Percentiles rank a stretch among this genome's conserved stretches.
Evolutionary conservation across 306 rosid species (phyloP).

Genomic region (Quercus gilva): DNA sequence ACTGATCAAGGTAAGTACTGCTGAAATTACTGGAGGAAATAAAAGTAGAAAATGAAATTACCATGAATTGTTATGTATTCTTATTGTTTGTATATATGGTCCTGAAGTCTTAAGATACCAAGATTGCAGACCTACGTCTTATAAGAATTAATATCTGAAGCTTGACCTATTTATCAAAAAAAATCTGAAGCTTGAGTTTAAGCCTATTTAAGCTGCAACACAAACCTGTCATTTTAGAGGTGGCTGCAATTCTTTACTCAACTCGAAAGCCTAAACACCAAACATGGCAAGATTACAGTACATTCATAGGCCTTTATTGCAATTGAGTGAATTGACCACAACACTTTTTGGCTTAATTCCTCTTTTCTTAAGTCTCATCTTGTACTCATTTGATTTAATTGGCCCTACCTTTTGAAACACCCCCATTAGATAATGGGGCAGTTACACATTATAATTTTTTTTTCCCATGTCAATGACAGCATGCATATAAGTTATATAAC

Average conservation of each 20-base stretch:
- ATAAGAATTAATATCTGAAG: neutral
- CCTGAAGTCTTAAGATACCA: neutral
- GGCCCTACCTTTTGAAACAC: neutral
- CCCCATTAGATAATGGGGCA: too few relatives aligned
- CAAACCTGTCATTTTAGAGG: neutral
- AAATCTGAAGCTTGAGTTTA: neutral
- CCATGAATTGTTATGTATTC: neutral
- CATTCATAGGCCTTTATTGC: neutral
- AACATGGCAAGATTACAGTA: too few relatives aligned
- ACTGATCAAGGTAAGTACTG: constrained; percentile 79
- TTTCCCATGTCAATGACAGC: too few relatives aligned
- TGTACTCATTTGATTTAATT: neutral
- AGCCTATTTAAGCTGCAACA: neutral
- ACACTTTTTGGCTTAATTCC: neutral
- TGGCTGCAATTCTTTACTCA: neutral
- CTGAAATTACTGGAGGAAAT: constrained; percentile 1
- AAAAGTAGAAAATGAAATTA: neutral
- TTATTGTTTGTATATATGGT: neutral
- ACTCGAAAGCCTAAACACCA: neutral
- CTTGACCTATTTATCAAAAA: neutral
- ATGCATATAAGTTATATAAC: neutral
- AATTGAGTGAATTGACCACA: neutral
- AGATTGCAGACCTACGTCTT: neutral
- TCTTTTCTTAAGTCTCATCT: neutral
- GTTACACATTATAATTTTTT: too few relatives aligned